Evolutionary conservation across 2,329 filamentous ascomycete species (phyloP), one percentile per base, ranked within the genome.

Genomic region (Oidium heveae): DNA sequence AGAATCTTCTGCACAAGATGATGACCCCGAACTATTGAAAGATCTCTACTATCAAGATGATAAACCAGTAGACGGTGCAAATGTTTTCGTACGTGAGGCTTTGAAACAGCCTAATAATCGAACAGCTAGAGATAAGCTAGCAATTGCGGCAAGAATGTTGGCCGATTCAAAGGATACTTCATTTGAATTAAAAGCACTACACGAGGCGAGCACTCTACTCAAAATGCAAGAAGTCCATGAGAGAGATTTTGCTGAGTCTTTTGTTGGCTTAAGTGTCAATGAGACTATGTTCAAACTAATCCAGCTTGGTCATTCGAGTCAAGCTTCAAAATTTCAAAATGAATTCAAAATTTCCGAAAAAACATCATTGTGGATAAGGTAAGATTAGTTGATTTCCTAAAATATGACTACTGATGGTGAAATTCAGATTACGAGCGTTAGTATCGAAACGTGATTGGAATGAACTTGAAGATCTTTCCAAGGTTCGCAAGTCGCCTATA

Each of bases 41-140:
- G 91, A 96, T 64, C 72, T 98, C 3, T 98, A 91, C 69, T 98
- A 98, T 66, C 91, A 96, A 68, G 91, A 96, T 62, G 91, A 98
- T 65, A 79, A 89, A 5, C 79, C 88, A 3, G 71, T 87, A 5
- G 91, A 96, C 59, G 87, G 91, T 2, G 84, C 89, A 0, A 84
- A 86, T 56, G 79, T 98, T 1, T 84, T 96, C 56, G 71, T 98
- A 15, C 78, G 79, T 20, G 89, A 98, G 68, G 85, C 88, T 0
- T 71, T 98, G 8, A 70, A 74, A 4, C 84, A 91, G 63, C 74
- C 79, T 0, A 79, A 84, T 58, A 71, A 79, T 28, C 74, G 80
- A 36, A 80, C 79, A 0, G 76, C 84, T 5, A 75, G 77, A 1
- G 91, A 96, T 66, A 96, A 95, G 69, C 73, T 98, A 41, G 82